phyloP scores from a whole-genome alignment of 1,284 basidiomycete genomes.

The Sanghuangporus baumii region DNA sequence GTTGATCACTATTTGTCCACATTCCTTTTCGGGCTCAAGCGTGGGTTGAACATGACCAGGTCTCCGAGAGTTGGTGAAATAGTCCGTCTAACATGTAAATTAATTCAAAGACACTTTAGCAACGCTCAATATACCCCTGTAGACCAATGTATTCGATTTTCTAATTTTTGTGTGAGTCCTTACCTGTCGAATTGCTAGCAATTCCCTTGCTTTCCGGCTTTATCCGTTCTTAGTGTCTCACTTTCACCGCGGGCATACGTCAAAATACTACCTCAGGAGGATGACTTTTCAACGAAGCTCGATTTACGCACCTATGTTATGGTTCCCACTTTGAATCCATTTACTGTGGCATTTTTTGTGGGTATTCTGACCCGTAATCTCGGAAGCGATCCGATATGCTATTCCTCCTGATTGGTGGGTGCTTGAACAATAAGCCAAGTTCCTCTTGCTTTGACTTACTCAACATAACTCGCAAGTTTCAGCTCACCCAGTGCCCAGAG shows the following conservation, averaged over 20 bases:
- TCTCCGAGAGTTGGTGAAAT: not conserved
- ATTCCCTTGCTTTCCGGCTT: not conserved
- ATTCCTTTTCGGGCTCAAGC: not conserved
- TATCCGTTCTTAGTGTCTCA: not conserved
- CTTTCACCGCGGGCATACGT: not conserved
- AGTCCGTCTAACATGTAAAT: not conserved
- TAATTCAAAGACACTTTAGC: not conserved
- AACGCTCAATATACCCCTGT: not conserved
- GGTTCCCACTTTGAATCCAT: not conserved
- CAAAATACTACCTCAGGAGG: not conserved
- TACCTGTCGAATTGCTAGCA: not conserved
- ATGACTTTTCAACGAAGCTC: not conserved
- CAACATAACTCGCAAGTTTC: not conserved
- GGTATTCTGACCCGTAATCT: not conserved
- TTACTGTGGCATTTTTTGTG: not conserved
- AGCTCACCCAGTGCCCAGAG: too few species aligned
- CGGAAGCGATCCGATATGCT: not conserved
- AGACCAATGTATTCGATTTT: not conserved
- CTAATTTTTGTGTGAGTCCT: not conserved
- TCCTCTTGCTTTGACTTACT: not conserved
- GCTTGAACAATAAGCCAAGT: not conserved
- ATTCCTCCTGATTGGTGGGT: not conserved
- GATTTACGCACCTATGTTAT: not conserved
- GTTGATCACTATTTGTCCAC: not conserved
- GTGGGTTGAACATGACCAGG: not conserved